Evolutionary conservation across 441 rosid species (phyloP).

Genomic region (Biscutella auriculata): DNA sequence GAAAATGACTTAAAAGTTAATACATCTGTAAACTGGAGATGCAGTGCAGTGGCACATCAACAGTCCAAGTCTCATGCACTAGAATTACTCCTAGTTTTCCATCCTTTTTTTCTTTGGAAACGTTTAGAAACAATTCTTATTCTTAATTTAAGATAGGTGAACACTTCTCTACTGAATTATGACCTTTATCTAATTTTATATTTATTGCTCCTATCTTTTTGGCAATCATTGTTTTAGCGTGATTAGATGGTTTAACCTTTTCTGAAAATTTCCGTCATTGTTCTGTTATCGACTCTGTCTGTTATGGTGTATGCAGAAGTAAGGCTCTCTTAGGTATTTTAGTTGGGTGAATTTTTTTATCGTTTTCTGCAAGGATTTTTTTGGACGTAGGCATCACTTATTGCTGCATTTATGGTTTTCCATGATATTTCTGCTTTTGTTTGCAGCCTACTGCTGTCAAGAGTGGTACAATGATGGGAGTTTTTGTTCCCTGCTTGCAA

Average conservation of each 20-base stretch:
- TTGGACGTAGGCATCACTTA: too few relatives aligned
- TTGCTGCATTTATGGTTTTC: background rate
- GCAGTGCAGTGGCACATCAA: background rate
- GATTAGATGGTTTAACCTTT: background rate
- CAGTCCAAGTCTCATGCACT: constrained; percentile 13
- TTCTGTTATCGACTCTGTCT: background rate
- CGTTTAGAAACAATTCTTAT: background rate
- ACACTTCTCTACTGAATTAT: background rate
- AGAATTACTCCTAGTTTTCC: background rate
- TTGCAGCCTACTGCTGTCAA: constrained; percentile 66
- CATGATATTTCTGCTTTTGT: constrained; percentile 22
- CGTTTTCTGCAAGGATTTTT: too few relatives aligned
- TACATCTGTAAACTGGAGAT: background rate
- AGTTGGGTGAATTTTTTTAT: too few relatives aligned
- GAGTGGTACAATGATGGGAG: constrained; percentile 98
- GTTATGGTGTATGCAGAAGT: constrained; percentile 11
- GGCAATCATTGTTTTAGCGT: background rate
- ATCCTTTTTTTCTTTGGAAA: background rate
- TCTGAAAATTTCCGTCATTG: constrained; percentile 11
- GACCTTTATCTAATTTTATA: background rate
- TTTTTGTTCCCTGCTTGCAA: constrained; percentile 94
- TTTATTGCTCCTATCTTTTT: constrained; percentile 6
- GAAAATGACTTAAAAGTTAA: background rate
- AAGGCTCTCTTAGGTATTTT: background rate
- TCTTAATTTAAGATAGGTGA: background rate